Conservation (phyloP, 768 basidiomycete species). For the Boletellus emodensis region DNA sequence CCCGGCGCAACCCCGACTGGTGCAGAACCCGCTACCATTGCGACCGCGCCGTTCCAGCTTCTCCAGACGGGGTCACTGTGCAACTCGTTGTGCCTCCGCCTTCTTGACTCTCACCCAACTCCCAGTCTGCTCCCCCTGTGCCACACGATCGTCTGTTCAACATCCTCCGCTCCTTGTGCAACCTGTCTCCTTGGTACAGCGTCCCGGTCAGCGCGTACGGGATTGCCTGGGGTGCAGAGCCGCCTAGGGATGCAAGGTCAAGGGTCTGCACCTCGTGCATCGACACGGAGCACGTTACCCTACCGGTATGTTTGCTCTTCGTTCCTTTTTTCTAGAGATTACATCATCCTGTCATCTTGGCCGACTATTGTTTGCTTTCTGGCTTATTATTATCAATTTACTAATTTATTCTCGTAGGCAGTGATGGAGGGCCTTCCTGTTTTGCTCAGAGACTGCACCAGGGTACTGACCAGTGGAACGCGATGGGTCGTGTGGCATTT, state of each 20-base stretch:
- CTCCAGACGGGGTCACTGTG: slow-evolving; percentile 65
- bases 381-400: no score
- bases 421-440: slow-evolving; percentile 59
- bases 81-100: slow-evolving; percentile 54
- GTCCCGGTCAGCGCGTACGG: slow-evolving; percentile 64
- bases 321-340: not conserved
- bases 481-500: slow-evolving; percentile 63
- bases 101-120: slow-evolving; percentile 13
- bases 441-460: slow-evolving; percentile 55
- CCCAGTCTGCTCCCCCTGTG: not conserved
- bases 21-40: slow-evolving; percentile 67
- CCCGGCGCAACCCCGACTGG: slow-evolving; percentile 77
- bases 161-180: slow-evolving; percentile 77
- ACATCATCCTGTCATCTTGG: no score
- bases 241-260: slow-evolving; percentile 66
- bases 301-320: slow-evolving; percentile 45
- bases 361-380: no score
- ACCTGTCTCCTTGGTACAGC: slow-evolving; percentile 83
- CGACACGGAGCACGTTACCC: slow-evolving; percentile 79
- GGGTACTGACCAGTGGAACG: slow-evolving; percentile 56
- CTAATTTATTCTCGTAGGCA: slow-evolving; percentile 32
- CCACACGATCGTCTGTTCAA: slow-evolving; percentile 45
- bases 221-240: slow-evolving; percentile 62
- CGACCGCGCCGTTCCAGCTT: slow-evolving; percentile 76
- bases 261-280: slow-evolving; percentile 75